These are phyloP conservation scores for Tetratostichococcus sp. DNA, from an alignment of 139 green algal species.

Conservation along the genomic window DNA sequence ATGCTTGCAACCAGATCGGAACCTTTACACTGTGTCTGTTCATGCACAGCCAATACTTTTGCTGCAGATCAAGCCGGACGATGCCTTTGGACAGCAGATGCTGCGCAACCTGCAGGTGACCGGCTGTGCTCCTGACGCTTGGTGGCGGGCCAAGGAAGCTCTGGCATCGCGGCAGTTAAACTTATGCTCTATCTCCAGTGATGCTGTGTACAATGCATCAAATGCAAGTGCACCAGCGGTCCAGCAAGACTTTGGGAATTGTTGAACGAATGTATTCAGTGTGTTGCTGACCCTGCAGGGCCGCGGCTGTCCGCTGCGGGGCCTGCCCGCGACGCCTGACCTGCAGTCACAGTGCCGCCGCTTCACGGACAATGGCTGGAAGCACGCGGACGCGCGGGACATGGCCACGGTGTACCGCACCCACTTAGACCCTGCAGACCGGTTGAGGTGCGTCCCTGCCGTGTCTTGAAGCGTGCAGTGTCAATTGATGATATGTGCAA, in stretches of 20 bases:
- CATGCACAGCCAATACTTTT: too few species aligned
- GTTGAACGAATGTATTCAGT: too few species aligned
- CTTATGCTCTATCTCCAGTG: too few species aligned
- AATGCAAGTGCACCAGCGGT: too few species aligned
- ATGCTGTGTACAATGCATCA: too few species aligned
- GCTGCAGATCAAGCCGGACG: constrained; percentile 68
- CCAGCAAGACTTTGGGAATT: too few species aligned
- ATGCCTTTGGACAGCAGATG: constrained; percentile 89
- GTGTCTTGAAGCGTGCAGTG: too few species aligned
- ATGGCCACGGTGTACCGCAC: constrained; percentile 75
- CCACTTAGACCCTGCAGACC: constrained; percentile 48
- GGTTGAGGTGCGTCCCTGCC: constrained; percentile 33
- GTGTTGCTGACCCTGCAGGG: too few species aligned
- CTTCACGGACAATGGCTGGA: constrained; percentile 56
- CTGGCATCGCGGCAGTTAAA: too few species aligned
- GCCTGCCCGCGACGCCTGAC: constrained; percentile 59
- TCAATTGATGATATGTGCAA: too few species aligned
- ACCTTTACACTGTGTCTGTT: too few species aligned
- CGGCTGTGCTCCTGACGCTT: neutral
- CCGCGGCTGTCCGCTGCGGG: constrained; percentile 75
- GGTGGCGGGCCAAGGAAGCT: too few species aligned
- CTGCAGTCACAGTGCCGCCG: constrained; percentile 55
- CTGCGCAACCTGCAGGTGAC: constrained; percentile 68
- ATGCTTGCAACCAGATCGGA: neutral
- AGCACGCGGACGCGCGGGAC: constrained; percentile 36